phyloP scores from a whole-genome alignment of 306 rosid genomes.

The Fragaria nilgerrensis region DNA sequence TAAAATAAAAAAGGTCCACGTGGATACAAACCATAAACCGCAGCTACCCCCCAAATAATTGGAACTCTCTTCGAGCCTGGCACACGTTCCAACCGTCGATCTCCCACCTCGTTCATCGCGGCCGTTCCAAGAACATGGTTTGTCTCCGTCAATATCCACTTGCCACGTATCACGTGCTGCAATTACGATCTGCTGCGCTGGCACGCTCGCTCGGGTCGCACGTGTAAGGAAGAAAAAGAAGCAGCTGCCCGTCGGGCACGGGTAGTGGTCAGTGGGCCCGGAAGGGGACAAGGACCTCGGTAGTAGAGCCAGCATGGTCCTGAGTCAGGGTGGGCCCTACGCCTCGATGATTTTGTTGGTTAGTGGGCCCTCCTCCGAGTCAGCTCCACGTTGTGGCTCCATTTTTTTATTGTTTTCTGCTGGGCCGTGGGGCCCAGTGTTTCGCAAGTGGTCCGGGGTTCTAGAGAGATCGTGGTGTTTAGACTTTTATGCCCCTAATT shows the following conservation, averaged over 20 bases:
- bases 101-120: conserved; percentile 5
- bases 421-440: conserved; percentile 18
- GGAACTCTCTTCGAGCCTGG: conserved; percentile 7
- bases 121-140: conserved; percentile 10
- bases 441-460: conserved; percentile 10
- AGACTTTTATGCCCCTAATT: background rate
- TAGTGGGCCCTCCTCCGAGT: conserved; percentile 58
- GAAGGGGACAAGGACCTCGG: conserved; percentile 38
- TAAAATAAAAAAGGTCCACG: background rate
- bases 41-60: conserved; percentile 9
- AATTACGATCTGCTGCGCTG: conserved; percentile 13
- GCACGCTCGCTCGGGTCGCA: conserved; percentile 19
- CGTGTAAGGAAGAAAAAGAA: conserved; percentile 31
- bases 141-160: background rate
- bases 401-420: background rate
- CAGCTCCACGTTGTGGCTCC: conserved; percentile 44
- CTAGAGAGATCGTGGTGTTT: conserved; percentile 1
- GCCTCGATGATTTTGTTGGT: conserved; percentile 31
- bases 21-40: background rate
- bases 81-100: conserved; percentile 5
- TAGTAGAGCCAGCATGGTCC: conserved; percentile 47
- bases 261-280: conserved; percentile 41
- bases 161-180: conserved; percentile 33
- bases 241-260: conserved; percentile 33
- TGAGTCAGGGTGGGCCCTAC: conserved; percentile 45